phyloP scores from a whole-genome alignment of 2,329 filamentous ascomycete genomes.

The Fusarium gaditjirri region DNA sequence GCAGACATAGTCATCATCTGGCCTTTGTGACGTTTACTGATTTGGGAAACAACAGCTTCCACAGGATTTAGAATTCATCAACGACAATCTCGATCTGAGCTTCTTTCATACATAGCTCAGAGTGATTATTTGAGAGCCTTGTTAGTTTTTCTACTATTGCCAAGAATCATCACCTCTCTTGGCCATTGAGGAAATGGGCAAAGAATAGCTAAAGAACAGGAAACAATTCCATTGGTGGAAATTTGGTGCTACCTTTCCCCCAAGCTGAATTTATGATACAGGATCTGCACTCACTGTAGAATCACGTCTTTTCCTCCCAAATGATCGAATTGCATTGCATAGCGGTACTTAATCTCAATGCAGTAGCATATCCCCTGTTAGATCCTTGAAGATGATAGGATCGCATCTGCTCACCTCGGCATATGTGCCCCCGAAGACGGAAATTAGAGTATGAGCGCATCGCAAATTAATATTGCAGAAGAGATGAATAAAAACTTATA shows the following conservation, averaged over 20 bases:
- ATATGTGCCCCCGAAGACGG: neutral
- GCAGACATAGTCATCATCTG: no score
- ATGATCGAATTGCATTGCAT: constrained; percentile 4
- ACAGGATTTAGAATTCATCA: neutral
- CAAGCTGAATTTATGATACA: neutral
- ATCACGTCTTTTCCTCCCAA: constrained; percentile 5
- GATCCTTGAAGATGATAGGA: neutral
- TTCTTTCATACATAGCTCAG: neutral
- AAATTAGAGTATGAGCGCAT: neutral
- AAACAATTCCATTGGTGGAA: constrained; percentile 11
- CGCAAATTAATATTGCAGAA: neutral
- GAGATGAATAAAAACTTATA: neutral
- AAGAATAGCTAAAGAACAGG: fast-evolving
- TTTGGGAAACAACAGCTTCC: neutral
- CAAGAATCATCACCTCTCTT: no score
- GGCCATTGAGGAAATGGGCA: no score
- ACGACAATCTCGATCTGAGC: neutral
- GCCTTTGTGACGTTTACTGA: no score
- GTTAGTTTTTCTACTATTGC: no score
- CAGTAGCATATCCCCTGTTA: constrained; percentile 2
- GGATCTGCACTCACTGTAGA: neutral
- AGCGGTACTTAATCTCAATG: neutral
- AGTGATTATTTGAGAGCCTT: neutral
- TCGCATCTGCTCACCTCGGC: constrained; percentile 2
- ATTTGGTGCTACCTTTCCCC: neutral